phyloP scores from a whole-genome alignment of 768 basidiomycete species.

The Plicaturopsis crispa region DNA sequence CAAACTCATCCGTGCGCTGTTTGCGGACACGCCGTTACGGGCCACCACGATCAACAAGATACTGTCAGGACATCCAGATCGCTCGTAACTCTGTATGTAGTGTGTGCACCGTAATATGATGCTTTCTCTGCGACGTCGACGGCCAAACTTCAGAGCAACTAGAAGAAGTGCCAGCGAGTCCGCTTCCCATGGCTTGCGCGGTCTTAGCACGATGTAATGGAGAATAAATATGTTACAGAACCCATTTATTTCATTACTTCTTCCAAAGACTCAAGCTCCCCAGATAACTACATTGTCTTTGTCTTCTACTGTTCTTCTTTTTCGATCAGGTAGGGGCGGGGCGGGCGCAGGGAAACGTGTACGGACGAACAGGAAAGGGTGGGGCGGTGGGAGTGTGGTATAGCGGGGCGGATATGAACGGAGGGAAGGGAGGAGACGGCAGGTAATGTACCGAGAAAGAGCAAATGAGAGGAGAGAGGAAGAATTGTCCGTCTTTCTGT shows the following conservation, averaged over 20 bases:
- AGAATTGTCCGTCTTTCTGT: no score
- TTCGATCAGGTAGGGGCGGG: slow-evolving; percentile 1
- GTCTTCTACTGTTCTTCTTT: slow-evolving; percentile 8
- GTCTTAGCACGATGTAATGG: no score
- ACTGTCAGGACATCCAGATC: slow-evolving; percentile 46
- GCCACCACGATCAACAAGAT: slow-evolving; percentile 77
- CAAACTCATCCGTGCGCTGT: slow-evolving; percentile 75
- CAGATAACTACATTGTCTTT: slow-evolving; percentile 2
- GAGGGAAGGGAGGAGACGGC: not conserved
- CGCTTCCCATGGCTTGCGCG: no score
- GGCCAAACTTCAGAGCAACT: no score
- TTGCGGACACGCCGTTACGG: slow-evolving; percentile 80
- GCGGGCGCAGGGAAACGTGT: not conserved
- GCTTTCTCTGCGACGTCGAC: no score
- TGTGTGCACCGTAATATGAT: no score
- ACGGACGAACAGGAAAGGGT: slow-evolving; percentile 3
- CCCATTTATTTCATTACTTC: slow-evolving; percentile 14
- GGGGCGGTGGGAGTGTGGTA: slow-evolving; percentile 1
- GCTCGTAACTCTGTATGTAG: no score
- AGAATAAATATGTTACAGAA: slow-evolving; percentile 8
- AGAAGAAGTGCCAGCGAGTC: no score
- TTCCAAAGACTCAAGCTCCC: slow-evolving; percentile 3
- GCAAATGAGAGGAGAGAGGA: no score
- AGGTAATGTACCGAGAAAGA: not conserved
- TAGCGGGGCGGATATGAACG: slow-evolving; percentile 1